Percentiles rank a stretch among this genome's conserved stretches.
Conservation (phyloP, 2,329 filamentous ascomycete species). For the Pseudopithomyces maydicus region DNA sequence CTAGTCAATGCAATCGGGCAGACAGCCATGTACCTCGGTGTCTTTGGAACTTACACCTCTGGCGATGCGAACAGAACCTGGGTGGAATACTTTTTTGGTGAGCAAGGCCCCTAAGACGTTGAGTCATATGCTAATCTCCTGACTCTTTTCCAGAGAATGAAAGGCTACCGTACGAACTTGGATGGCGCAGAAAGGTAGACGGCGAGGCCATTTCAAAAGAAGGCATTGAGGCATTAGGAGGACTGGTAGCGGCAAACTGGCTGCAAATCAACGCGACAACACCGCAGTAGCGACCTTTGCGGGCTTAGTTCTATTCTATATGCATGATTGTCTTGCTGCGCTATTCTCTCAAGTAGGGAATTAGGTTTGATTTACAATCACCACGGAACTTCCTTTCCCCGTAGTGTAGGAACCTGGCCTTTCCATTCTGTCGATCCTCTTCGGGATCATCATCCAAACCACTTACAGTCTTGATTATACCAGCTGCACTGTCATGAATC, state of each 20-base stretch:
- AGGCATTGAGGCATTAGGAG: background rate
- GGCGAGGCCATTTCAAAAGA: background rate
- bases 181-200: background rate
- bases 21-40: background rate
- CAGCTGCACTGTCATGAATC: conserved; percentile 9
- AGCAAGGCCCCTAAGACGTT: background rate
- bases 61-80: background rate
- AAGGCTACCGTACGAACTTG: too few species aligned
- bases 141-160: too few species aligned
- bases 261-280: background rate
- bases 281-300: background rate
- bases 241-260: background rate
- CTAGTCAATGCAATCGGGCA: background rate
- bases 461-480: conserved; percentile 3
- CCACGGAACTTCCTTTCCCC: conserved; percentile 13
- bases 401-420: conserved; percentile 10
- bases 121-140: too few species aligned
- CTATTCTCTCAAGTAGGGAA: background rate
- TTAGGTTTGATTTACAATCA: background rate
- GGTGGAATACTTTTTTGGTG: background rate
- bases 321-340: background rate
- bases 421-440: conserved; percentile 4
- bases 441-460: background rate
- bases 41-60: background rate
- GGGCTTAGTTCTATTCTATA: background rate